These are phyloP conservation scores for Hypoxylon perforatum DNA, from an alignment of 495 filamentous ascomycete species.

Conservation along the genomic window DNA sequence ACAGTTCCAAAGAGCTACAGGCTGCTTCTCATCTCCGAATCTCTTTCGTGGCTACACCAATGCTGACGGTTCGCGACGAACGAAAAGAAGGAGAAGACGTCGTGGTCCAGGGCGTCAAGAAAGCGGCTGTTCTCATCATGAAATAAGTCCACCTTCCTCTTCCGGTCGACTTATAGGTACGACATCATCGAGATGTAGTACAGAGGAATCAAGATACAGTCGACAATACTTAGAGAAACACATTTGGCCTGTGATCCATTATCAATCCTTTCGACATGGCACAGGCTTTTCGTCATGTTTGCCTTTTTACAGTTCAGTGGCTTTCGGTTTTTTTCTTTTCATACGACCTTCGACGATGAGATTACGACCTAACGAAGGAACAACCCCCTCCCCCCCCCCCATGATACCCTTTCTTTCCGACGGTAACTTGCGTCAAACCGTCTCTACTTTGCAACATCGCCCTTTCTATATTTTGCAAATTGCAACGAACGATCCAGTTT, in stretches of 20 bases:
- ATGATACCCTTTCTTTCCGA: too few relatives aligned
- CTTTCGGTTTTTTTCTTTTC: background rate
- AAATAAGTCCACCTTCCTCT: constrained; percentile 19
- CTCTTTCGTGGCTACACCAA: constrained; percentile 50
- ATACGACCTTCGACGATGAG: background rate
- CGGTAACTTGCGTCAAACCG: too few relatives aligned
- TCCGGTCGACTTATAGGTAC: background rate
- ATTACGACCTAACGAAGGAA: too few relatives aligned
- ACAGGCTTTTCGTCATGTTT: constrained; percentile 20
- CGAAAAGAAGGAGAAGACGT: constrained; percentile 24
- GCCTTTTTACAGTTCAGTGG: background rate
- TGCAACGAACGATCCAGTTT: too few relatives aligned
- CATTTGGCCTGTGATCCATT: constrained; percentile 5
- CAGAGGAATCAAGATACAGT: background rate
- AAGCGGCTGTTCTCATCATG: constrained; percentile 46
- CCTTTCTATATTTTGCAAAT: too few relatives aligned
- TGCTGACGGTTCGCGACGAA: constrained; percentile 52
- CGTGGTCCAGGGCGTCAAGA: constrained; percentile 38
- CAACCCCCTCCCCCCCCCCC: too few relatives aligned
- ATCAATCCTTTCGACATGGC: background rate
- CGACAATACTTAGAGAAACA: background rate
- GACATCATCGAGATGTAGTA: background rate
- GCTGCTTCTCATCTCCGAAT: constrained; percentile 45
- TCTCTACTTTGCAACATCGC: too few relatives aligned
- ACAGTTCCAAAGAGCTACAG: constrained; percentile 43